phyloP scores from a whole-genome alignment of 106 monocot species.

The Apostasia ramifera region DNA sequence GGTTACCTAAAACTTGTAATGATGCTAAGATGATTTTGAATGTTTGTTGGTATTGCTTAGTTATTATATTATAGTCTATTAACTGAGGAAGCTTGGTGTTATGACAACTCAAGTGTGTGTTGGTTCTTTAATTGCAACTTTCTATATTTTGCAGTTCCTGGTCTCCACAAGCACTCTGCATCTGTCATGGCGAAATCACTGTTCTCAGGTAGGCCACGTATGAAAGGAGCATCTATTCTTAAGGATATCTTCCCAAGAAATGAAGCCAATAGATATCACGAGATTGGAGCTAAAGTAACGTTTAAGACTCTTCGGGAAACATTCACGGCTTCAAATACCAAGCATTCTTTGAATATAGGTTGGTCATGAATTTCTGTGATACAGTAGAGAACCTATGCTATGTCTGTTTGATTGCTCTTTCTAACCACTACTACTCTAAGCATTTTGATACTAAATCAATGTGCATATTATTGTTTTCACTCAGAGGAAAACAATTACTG shows the following conservation, averaged over 20 bases:
- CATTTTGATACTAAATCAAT: neutral
- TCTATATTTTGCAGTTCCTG: conserved; percentile 34
- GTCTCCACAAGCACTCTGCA: conserved; percentile 18
- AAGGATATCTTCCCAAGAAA: conserved; percentile 14
- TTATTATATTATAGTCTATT: neutral
- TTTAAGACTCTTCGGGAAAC: conserved; percentile 31
- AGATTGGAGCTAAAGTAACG: conserved; percentile 30
- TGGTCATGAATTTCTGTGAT: conserved; percentile 4
- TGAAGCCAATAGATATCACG: conserved; percentile 16
- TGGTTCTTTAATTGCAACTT: neutral
- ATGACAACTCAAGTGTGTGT: neutral
- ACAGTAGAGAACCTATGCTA: neutral
- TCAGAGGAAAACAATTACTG: too few relatives aligned
- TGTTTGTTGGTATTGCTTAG: conserved; percentile 1
- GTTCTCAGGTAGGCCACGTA: conserved; percentile 41
- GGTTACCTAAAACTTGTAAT: neutral
- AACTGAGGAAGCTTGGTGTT: neutral
- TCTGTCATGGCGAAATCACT: conserved; percentile 77
- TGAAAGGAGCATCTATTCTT: conserved; percentile 10
- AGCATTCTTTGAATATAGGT: conserved; percentile 46
- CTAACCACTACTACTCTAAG: neutral
- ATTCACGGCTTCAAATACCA: conserved; percentile 26
- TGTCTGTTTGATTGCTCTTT: neutral
- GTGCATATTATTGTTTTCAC: neutral
- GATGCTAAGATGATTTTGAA: neutral